These are phyloP conservation scores for Candida fluviatilis DNA, from an alignment of 805 yeast species.

Conservation along the genomic window DNA sequence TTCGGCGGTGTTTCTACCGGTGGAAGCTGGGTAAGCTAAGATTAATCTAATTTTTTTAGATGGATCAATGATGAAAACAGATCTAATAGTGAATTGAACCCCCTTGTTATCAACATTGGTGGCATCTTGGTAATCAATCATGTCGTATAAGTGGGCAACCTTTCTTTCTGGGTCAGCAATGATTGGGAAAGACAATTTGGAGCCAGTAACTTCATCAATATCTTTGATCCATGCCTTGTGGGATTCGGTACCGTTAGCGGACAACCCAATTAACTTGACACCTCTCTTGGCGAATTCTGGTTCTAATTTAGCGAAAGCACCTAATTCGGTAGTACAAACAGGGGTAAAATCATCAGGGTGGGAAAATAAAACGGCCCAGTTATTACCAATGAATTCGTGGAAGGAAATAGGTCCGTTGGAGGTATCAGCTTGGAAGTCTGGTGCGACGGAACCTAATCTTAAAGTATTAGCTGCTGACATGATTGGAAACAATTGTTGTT, in stretches of 20 bases:
- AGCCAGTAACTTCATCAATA: constrained; percentile 80
- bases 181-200: constrained; percentile 81
- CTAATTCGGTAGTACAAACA: constrained; percentile 93
- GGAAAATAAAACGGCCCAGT: constrained; percentile 86
- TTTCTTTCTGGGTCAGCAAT: constrained; percentile 84
- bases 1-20: constrained; percentile 92
- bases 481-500: neutral
- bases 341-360: constrained; percentile 98
- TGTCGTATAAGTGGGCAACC: constrained; percentile 67
- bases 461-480: constrained; percentile 16
- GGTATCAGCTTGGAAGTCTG: constrained; percentile 80
- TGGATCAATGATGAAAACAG: constrained; percentile 90
- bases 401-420: constrained; percentile 81
- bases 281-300: constrained; percentile 84
- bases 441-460: constrained; percentile 82
- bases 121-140: constrained; percentile 70
- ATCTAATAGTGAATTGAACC: constrained; percentile 82
- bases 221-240: constrained; percentile 89
- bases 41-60: constrained; percentile 81
- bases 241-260: constrained; percentile 76
- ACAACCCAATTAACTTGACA: constrained; percentile 84
- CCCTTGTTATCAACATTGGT: constrained; percentile 66
- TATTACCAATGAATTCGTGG: constrained; percentile 81
- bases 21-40: constrained; percentile 87
- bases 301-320: constrained; percentile 86